A percentile compares a stretch with the other conserved stretches of the same genome.
Evolutionary conservation across 805 yeast species (phyloP).

Genomic region (Kurtzmaniella fragi): DNA sequence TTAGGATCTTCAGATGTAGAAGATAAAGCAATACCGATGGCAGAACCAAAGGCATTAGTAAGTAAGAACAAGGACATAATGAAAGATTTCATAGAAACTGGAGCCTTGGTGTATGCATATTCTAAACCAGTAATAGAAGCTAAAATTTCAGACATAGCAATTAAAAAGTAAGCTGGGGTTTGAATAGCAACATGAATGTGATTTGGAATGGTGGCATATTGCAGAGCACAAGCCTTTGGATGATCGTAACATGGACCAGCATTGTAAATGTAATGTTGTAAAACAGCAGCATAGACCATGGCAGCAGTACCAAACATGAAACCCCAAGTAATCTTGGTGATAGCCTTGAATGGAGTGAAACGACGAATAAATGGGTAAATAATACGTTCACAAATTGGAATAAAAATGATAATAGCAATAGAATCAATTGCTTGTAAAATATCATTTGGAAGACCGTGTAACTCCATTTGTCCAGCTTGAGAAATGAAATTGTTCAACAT

Average conservation of each 20-base stretch:
- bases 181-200: slow-evolving; percentile 65
- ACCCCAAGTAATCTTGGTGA: slow-evolving; percentile 67
- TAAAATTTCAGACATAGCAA: slow-evolving; percentile 72
- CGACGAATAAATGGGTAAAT: slow-evolving; percentile 44
- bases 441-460: slow-evolving; percentile 78
- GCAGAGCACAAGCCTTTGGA: slow-evolving; percentile 52
- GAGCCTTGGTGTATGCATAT: slow-evolving; percentile 82
- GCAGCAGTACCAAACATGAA: slow-evolving; percentile 60
- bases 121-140: slow-evolving; percentile 80
- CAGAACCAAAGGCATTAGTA: slow-evolving; percentile 74
- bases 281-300: slow-evolving; percentile 72
- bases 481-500: slow-evolving; percentile 70
- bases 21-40: slow-evolving; percentile 67
- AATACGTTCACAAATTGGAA: slow-evolving; percentile 63
- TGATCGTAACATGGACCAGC: slow-evolving; percentile 70
- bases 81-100: slow-evolving; percentile 60
- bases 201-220: slow-evolving; percentile 40
- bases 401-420: slow-evolving; percentile 67
- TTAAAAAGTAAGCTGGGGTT: slow-evolving; percentile 65
- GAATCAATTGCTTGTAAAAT: slow-evolving; percentile 73
- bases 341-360: slow-evolving; percentile 57
- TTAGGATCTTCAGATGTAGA: slow-evolving; percentile 66
- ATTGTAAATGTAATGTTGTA: slow-evolving; percentile 63
- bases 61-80: slow-evolving; percentile 62
- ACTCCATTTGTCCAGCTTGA: slow-evolving; percentile 70